Evolutionary conservation across 2,329 filamentous ascomycete genomes (phyloP).

Genomic region (Calcarisporium arbuscula): DNA sequence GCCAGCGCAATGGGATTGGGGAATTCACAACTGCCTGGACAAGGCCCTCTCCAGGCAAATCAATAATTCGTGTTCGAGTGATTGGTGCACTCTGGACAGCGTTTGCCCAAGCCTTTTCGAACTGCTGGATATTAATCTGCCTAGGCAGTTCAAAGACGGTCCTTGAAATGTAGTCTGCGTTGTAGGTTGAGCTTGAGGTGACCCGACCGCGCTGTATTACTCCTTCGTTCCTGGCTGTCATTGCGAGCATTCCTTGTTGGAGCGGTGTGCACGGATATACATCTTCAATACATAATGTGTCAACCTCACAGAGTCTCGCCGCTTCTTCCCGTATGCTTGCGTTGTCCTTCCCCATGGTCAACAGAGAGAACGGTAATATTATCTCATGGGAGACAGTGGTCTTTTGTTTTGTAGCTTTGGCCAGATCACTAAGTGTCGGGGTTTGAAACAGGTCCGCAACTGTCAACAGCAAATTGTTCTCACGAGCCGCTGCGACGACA

Average conservation of each 20-base stretch:
- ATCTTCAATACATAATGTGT: neutral
- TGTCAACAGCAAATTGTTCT: neutral
- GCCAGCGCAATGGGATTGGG: neutral
- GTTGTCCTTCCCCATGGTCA: neutral
- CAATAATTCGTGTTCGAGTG: neutral
- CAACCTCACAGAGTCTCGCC: neutral
- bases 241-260: neutral
- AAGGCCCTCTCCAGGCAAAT: neutral
- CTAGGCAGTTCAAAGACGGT: neutral
- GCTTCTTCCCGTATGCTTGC: neutral
- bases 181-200: too few species aligned
- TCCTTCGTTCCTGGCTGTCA: neutral
- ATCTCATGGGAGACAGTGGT: neutral
- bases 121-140: neutral
- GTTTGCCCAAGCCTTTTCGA: neutral
- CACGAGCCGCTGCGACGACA: neutral
- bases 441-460: neutral
- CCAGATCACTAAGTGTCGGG: neutral
- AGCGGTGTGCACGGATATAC: neutral
- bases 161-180: neutral
- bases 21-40: neutral
- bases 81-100: neutral
- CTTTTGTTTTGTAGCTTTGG: neutral
- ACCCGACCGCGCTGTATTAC: neutral
- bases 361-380: neutral